Evolutionary conservation across 257 asterid genomes (phyloP).

Genomic region (Ilex asprella): DNA sequence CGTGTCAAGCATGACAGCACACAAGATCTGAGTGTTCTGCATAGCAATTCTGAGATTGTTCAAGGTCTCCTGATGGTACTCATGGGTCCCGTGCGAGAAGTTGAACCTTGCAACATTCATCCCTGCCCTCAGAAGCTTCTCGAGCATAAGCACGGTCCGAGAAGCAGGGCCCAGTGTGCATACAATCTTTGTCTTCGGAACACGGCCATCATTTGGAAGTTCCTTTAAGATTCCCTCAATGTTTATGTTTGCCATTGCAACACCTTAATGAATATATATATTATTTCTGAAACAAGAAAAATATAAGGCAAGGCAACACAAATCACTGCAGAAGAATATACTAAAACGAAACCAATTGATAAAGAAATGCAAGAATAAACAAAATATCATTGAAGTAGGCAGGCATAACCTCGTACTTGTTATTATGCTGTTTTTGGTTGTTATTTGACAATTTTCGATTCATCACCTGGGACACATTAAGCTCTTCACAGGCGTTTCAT

Average conservation of each 20-base stretch:
- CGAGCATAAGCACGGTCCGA: constrained; percentile 62
- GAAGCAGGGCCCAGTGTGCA: constrained; percentile 89
- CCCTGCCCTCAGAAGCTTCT: constrained; percentile 79
- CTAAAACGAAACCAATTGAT: too few relatives aligned
- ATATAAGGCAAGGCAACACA: too few relatives aligned
- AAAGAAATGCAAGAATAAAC: too few relatives aligned
- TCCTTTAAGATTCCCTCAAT: constrained; percentile 58
- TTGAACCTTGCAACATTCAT: constrained; percentile 91
- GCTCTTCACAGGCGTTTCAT: too few relatives aligned
- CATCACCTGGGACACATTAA: too few relatives aligned
- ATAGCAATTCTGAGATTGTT: constrained; percentile 59
- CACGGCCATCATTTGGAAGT: constrained; percentile 35
- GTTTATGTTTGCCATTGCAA: constrained; percentile 52
- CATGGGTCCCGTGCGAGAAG: constrained; percentile 85
- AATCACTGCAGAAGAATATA: too few relatives aligned
- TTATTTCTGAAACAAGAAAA: too few relatives aligned
- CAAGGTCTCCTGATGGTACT: constrained; percentile 73
- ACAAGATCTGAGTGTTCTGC: constrained; percentile 62
- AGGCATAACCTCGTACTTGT: too few relatives aligned
- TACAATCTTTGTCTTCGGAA: constrained; percentile 80
- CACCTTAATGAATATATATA: too few relatives aligned
- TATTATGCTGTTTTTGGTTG: too few relatives aligned
- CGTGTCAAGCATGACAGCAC: constrained; percentile 89
- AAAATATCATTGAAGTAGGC: too few relatives aligned
- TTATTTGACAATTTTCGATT: too few relatives aligned